A percentile compares a stretch with the other conserved stretches of the same genome.
Evolutionary conservation across 106 monocot species (phyloP).

Genomic region (Dendrobium chrysotoxum): DNA sequence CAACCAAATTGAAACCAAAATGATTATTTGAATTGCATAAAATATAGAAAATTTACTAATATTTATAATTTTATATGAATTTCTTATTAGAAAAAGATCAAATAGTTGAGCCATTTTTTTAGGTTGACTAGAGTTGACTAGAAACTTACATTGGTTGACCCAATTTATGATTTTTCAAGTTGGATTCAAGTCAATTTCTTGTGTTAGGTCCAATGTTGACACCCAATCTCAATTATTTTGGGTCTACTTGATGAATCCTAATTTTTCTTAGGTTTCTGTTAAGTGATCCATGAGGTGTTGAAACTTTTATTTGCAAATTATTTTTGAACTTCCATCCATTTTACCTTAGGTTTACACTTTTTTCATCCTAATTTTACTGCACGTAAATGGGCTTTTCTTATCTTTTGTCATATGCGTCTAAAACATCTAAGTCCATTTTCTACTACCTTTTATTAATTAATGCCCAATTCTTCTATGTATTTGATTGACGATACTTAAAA

Average conservation of each 20-base stretch:
- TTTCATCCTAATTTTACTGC: background rate
- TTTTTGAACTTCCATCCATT: background rate
- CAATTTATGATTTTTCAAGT: no score
- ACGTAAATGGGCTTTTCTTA: background rate
- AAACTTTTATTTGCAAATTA: background rate
- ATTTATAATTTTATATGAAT: no score
- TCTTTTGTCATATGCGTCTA: background rate
- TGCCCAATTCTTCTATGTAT: background rate
- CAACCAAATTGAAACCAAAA: no score
- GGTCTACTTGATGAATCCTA: background rate
- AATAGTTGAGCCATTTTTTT: no score
- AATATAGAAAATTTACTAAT: no score
- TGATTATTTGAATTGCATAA: no score
- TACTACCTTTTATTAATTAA: background rate
- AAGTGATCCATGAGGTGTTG: background rate
- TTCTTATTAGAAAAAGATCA: no score
- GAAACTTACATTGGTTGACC: no score
- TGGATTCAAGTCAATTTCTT: no score
- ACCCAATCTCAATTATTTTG: no score
- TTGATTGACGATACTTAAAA: background rate
- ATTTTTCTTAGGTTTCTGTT: background rate
- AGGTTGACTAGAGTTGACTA: no score
- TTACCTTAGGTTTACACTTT: background rate
- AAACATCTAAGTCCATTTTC: background rate
- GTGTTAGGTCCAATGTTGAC: no score